Base-by-base conservation (phyloP, 1,284 basidiomycete species). In the Mycosarcoma mackinlayi region DNA sequence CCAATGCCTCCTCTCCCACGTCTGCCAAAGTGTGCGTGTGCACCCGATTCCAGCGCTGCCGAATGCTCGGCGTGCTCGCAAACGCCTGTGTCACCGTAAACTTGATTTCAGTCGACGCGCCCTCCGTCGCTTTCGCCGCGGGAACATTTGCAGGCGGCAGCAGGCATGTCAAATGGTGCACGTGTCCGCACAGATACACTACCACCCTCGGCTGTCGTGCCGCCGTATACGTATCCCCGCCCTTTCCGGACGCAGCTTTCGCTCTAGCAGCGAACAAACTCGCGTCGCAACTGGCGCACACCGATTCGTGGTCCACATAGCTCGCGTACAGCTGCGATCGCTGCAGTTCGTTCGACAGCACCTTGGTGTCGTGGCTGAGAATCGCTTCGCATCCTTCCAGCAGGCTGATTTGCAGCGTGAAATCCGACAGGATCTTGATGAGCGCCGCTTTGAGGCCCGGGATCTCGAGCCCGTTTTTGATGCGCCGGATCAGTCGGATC, bases 391-490 rank as follows among this genome's bases (percentile, higher is more conserved):
- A 80, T 6, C 78, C 78, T 19, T 78, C 63, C 11, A 81, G 40
- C 28, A 82, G 68, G 27, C 76, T 77, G 40, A 77, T 73, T 78
- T 88, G 87, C 4, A 98, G 84, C 76, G 96, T 93, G 80, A 95
- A 97, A 77, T 97, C 94, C 65, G 94, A 93, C 49, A 99, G 84
- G 56, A 98, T 97, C 86, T 96, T 98, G 85, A 98, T 94, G 27
- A 98, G 85, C 0, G 94, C 93, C 50, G 90, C 89, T 81, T 96
- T 94, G 56, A 99, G 86, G 0, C 94, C 95, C 0, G 93, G 93
- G 37, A 99, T 98, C 83, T 96, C 92, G 8, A 98, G 86, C 0
- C 96, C 95, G 73, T 97, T 92, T 85, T 91, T 91, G 84, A 99
- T 98, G 13, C 94, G 88, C 7, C 93, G 88, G 53, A 99, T 96